These are phyloP conservation scores for Starmerella geochares DNA, from an alignment of 805 yeast genomes.

Conservation along the genomic window DNA sequence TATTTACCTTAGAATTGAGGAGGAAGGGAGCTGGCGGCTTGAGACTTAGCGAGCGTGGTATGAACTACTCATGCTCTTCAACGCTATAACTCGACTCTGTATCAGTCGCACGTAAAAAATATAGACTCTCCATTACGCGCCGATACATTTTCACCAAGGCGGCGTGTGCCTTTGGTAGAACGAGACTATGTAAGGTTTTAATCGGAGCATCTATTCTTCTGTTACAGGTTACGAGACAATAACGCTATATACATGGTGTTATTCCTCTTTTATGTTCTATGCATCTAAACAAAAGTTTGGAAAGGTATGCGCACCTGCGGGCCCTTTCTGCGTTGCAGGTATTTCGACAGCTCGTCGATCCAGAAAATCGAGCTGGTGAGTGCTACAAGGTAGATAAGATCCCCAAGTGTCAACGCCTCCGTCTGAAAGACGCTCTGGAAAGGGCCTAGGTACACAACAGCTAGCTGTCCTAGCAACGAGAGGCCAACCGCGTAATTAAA, in stretches of 20 bases:
- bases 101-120: too few relatives aligned
- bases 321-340: constrained; percentile 18
- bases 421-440: constrained; percentile 91
- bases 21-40: too few relatives aligned
- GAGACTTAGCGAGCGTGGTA: too few relatives aligned
- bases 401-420: constrained; percentile 68
- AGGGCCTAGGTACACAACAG: constrained; percentile 88
- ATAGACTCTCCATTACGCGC: too few relatives aligned
- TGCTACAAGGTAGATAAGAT: constrained; percentile 49
- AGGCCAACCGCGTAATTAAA: constrained; percentile 87
- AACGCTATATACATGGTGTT: background rate
- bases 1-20: too few relatives aligned
- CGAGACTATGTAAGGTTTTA: too few relatives aligned
- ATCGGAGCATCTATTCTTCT: too few relatives aligned
- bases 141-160: too few relatives aligned
- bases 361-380: constrained; percentile 74
- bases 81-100: too few relatives aligned
- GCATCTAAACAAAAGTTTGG: constrained; percentile 7
- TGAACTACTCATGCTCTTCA: too few relatives aligned
- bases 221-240: too few relatives aligned
- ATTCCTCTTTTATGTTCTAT: background rate
- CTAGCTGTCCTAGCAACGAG: constrained; percentile 78
- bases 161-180: too few relatives aligned
- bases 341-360: constrained; percentile 75
- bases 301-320: constrained; percentile 15